A percentile compares a stretch with the other conserved stretches of the same genome.
phyloP scores from a whole-genome alignment of 345 rosid genomes.

The Nephelium lappaceum region DNA sequence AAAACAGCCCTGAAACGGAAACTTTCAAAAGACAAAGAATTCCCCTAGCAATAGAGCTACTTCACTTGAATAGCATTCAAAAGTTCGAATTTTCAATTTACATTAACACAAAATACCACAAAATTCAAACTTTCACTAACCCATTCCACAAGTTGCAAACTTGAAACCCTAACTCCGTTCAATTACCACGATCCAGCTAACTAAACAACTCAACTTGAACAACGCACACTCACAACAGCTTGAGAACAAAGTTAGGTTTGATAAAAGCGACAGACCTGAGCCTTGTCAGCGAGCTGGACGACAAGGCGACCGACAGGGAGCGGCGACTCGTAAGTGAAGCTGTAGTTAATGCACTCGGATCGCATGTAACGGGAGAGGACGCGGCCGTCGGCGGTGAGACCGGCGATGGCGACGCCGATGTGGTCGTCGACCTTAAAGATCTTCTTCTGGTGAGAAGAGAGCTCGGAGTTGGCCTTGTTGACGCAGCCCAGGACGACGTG shows the following conservation, averaged over 20 bases:
- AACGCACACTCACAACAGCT: neutral
- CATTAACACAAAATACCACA: neutral
- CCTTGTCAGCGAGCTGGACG: slow-evolving; percentile 95
- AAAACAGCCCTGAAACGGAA: neutral
- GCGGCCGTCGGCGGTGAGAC: slow-evolving; percentile 97
- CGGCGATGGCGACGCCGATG: slow-evolving; percentile 96
- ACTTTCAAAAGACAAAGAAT: neutral
- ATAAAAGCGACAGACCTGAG: slow-evolving; percentile 60
- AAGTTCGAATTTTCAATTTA: neutral
- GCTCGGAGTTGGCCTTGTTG: slow-evolving; percentile 91
- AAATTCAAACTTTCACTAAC: neutral
- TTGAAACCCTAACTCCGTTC: neutral
- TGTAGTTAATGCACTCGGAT: slow-evolving; percentile 86
- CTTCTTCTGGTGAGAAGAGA: slow-evolving; percentile 97
- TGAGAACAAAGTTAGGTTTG: neutral
- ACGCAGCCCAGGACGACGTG: slow-evolving; percentile 93
- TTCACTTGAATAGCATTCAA: neutral
- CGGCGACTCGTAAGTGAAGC: slow-evolving; percentile 88
- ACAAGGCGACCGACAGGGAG: slow-evolving; percentile 97
- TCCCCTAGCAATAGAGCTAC: neutral
- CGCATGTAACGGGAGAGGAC: slow-evolving; percentile 97
- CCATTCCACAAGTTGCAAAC: neutral
- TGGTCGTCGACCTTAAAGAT: slow-evolving; percentile 98
- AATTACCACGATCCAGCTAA: neutral
- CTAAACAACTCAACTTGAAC: neutral